A percentile compares a stretch with the other conserved stretches of the same genome.
Evolutionary conservation across 192 early-diverging fungal genomes (phyloP).

Genomic region (Podila clonocystis): DNA sequence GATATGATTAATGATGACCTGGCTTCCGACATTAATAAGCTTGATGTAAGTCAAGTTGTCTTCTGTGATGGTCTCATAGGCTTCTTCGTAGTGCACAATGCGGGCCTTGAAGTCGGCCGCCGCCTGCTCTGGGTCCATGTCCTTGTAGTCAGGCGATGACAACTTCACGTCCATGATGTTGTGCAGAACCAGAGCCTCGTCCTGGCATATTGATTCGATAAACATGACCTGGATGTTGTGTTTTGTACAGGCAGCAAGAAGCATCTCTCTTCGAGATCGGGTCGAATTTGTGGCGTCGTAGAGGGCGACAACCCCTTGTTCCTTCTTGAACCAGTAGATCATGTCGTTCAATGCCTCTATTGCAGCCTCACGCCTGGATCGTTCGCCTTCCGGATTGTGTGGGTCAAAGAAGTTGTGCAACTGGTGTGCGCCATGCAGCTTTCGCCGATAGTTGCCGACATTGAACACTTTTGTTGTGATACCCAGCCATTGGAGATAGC

Average conservation of each 20-base stretch:
- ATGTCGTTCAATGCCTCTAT: conserved; percentile 89
- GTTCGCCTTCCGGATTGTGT: conserved; percentile 73
- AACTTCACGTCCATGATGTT: conserved; percentile 98
- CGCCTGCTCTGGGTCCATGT: conserved; percentile 87
- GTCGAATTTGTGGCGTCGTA: conserved; percentile 99
- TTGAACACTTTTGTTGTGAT: conserved; percentile 96
- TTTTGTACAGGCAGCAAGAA: conserved; percentile 77
- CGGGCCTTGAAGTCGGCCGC: conserved; percentile 90
- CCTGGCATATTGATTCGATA: conserved; percentile 95
- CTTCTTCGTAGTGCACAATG: conserved; percentile 91
- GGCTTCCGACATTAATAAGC: conserved; percentile 92
- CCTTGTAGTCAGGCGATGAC: conserved; percentile 94
- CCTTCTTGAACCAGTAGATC: conserved; percentile 89
- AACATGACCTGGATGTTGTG: conserved; percentile 93
- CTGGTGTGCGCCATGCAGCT: conserved; percentile 83
- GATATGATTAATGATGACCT: conserved; percentile 94
- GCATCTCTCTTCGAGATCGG: conserved; percentile 74
- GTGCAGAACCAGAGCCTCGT: conserved; percentile 83
- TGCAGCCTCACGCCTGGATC: conserved; percentile 84
- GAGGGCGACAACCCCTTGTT: conserved; percentile 87
- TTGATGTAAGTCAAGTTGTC: conserved; percentile 87
- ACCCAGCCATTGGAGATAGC: conserved; percentile 96
- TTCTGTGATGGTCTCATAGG: conserved; percentile 91
- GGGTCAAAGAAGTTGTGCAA: conserved; percentile 95
- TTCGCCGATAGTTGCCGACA: conserved; percentile 96